A percentile compares a stretch with the other conserved stretches of the same genome.
Evolutionary conservation across 352 stramenopile genomes (phyloP).

Genomic region (Plasmopara viticola): DNA sequence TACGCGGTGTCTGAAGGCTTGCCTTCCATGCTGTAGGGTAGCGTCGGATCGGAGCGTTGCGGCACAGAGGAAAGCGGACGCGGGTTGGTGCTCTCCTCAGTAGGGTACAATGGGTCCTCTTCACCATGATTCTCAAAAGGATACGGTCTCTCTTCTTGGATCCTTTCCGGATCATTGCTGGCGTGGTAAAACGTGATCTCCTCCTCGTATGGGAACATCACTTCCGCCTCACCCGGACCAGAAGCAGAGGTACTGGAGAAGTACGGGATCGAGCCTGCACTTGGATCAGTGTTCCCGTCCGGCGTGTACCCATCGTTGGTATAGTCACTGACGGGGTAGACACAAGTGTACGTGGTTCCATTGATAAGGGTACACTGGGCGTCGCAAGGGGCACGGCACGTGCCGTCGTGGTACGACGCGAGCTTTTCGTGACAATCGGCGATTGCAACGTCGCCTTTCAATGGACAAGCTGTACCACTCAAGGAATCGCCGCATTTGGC

Average conservation of each 20-base stretch:
- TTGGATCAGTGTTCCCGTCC: not conserved
- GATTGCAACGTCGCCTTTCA: slow-evolving; percentile 25
- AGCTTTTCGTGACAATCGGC: slow-evolving; percentile 26
- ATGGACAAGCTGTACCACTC: slow-evolving; percentile 22
- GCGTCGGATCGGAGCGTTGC: not conserved
- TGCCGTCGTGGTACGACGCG: slow-evolving; percentile 28
- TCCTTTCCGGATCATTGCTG: slow-evolving; percentile 1
- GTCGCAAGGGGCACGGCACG: slow-evolving; percentile 29
- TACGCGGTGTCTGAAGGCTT: not conserved
- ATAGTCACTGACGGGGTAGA: slow-evolving; percentile 9
- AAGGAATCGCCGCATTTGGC: slow-evolving; percentile 15
- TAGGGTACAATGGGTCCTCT: slow-evolving; percentile 5
- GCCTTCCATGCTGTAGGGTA: not conserved
- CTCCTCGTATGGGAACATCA: slow-evolving; percentile 16
- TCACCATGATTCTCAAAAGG: slow-evolving; percentile 1
- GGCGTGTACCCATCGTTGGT: not conserved
- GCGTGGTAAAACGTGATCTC: slow-evolving; percentile 15
- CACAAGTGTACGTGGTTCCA: slow-evolving; percentile 26
- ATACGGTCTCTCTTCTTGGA: slow-evolving; percentile 7
- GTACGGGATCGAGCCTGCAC: slow-evolving; percentile 6
- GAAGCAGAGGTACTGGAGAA: slow-evolving; percentile 9
- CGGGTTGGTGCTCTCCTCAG: not conserved
- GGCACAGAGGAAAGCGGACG: not conserved
- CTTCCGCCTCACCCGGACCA: slow-evolving; percentile 11
- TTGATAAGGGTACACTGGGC: slow-evolving; percentile 34